Percentiles rank a stretch among this genome's conserved stretches.
phyloP scores from a whole-genome alignment of 192 early-diverging fungal genomes.

The Diversispora epigaea region DNA sequence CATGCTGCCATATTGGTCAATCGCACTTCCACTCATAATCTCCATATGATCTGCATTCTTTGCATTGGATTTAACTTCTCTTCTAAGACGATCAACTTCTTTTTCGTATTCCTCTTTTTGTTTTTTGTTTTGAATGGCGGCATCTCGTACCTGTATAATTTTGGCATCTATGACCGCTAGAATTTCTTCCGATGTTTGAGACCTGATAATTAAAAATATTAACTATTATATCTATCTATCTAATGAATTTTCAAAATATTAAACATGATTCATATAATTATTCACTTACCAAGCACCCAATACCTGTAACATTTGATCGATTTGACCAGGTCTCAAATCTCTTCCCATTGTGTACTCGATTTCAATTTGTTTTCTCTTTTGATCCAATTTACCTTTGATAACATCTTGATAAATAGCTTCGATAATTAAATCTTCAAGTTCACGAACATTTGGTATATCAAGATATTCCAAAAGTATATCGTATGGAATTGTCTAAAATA shows the following conservation, averaged over 20 bases:
- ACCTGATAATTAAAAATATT: slow-evolving; percentile 39
- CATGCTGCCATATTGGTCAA: slow-evolving; percentile 17
- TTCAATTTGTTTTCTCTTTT: slow-evolving; percentile 69
- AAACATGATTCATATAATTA: background rate
- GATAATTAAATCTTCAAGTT: slow-evolving; percentile 87
- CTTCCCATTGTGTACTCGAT: slow-evolving; percentile 83
- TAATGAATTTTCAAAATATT: background rate
- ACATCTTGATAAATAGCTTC: slow-evolving; percentile 81
- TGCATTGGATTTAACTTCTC: slow-evolving; percentile 35
- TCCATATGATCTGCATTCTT: slow-evolving; percentile 29
- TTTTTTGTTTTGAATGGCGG: slow-evolving; percentile 41
- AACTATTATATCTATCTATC: background rate
- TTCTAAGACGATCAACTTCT: slow-evolving; percentile 46
- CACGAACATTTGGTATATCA: slow-evolving; percentile 74
- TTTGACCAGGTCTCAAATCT: slow-evolving; percentile 69
- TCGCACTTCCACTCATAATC: slow-evolving; percentile 10
- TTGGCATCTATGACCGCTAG: slow-evolving; percentile 53
- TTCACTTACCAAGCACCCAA: slow-evolving; percentile 60
- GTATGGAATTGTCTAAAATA: slow-evolving; percentile 78
- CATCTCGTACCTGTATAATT: slow-evolving; percentile 51
- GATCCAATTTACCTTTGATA: slow-evolving; percentile 79
- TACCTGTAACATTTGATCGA: slow-evolving; percentile 52
- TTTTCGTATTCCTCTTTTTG: slow-evolving; percentile 48
- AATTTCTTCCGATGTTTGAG: slow-evolving; percentile 55
- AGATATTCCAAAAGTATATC: slow-evolving; percentile 60